Conservation (phyloP, 2,329 filamentous ascomycete genomes). For the Ascochyta lentis region DNA sequence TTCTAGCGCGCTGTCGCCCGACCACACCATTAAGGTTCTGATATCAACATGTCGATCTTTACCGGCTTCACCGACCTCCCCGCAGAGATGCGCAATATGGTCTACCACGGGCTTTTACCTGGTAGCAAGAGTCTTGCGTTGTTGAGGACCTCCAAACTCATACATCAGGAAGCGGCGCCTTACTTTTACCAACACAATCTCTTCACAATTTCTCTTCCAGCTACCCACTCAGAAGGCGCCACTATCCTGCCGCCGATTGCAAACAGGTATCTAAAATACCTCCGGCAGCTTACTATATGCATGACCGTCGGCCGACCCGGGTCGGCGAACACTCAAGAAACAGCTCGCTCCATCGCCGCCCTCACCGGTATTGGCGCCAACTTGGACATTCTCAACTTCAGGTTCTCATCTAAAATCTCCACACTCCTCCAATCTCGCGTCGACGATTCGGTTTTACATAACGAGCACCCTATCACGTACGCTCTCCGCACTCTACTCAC, state of each 20-base stretch:
- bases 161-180: slow-evolving; percentile 29
- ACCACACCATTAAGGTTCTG: neutral
- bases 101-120: slow-evolving; percentile 23
- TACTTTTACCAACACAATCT: slow-evolving; percentile 31
- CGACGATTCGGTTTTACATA: slow-evolving; percentile 1
- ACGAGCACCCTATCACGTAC: neutral
- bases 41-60: neutral
- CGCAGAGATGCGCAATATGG: slow-evolving; percentile 27
- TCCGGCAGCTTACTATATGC: neutral
- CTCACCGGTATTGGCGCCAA: neutral
- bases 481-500: neutral
- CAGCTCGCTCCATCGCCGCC: neutral
- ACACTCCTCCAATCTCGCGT: neutral
- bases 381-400: neutral
- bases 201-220: slow-evolving; percentile 22
- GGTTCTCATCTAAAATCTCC: neutral
- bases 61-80: slow-evolving; percentile 19
- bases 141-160: slow-evolving; percentile 22
- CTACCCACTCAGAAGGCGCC: neutral
- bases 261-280: neutral
- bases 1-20: neutral
- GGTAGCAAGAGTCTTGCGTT: slow-evolving; percentile 13
- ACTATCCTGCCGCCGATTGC: neutral
- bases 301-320: neutral
- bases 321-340: neutral